Evolutionary conservation across 208 protist genomes (phyloP).

Genomic region (Acanthamoeba healyi): DNA sequence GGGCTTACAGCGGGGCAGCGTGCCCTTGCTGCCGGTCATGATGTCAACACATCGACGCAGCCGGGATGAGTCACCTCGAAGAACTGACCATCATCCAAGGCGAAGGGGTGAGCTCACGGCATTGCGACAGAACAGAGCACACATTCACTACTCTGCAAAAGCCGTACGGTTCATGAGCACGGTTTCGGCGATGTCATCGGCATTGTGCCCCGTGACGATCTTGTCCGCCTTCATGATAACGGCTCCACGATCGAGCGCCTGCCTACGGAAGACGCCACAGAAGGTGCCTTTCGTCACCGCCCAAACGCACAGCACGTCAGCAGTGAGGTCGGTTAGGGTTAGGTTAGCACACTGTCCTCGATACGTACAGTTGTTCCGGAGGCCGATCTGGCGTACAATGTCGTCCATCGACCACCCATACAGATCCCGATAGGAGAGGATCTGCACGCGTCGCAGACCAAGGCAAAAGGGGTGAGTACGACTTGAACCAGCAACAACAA

Average conservation of each 20-base stretch:
- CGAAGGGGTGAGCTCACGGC: background rate
- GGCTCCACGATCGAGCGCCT: constrained; percentile 97
- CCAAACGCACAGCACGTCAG: background rate
- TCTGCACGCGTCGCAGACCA: constrained; percentile 71
- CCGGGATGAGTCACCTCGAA: constrained; percentile 95
- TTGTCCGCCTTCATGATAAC: constrained; percentile 92
- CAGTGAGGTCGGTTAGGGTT: too few relatives aligned
- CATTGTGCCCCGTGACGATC: constrained; percentile 98
- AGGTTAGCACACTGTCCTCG: too few relatives aligned
- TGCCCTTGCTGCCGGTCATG: constrained; percentile 86
- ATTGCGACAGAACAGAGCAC: too few relatives aligned
- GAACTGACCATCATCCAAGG: constrained; percentile 82
- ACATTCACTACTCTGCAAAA: background rate
- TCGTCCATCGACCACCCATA: constrained; percentile 99
- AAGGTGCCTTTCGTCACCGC: constrained; percentile 88
- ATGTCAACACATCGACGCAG: constrained; percentile 93
- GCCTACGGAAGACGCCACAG: constrained; percentile 98
- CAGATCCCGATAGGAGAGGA: constrained; percentile 96
- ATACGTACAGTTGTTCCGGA: constrained; percentile 96
- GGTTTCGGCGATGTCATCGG: constrained; percentile 98
- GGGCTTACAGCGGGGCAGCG: constrained; percentile 94
- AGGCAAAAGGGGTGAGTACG: constrained; percentile 84
- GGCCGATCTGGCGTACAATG: constrained; percentile 94
- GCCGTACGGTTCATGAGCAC: constrained; percentile 96
- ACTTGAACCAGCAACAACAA: too few relatives aligned